Evolutionary conservation across 1,284 basidiomycete genomes (phyloP).

Genomic region (Cryptococcus sp.): DNA sequence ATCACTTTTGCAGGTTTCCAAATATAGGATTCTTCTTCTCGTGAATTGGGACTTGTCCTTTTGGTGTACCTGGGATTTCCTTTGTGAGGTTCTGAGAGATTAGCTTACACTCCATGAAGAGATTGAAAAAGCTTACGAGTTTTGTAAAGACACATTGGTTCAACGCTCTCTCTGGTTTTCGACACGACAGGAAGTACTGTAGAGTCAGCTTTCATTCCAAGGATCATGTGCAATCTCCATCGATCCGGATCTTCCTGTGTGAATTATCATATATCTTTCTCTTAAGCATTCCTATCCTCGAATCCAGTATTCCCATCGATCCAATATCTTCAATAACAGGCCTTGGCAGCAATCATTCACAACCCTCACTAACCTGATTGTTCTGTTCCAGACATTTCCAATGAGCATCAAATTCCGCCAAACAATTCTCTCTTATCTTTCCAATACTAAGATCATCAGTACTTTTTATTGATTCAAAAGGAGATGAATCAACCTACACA

Average conservation of each 20-base stretch:
- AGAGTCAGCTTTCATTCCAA: slow-evolving; percentile 1
- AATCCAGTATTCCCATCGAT: slow-evolving; percentile 87
- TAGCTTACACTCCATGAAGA: not conserved
- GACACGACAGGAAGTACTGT: slow-evolving; percentile 86
- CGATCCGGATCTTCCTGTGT: slow-evolving; percentile 36
- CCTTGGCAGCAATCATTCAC: no score
- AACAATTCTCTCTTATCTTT: slow-evolving; percentile 90
- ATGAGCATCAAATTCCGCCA: slow-evolving; percentile 83
- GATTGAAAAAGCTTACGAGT: slow-evolving; percentile 71
- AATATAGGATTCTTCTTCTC: slow-evolving; percentile 82
- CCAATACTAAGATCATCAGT: slow-evolving; percentile 59
- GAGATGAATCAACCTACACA: slow-evolving; percentile 64
- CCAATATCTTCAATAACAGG: not conserved
- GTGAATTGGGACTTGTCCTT: slow-evolving; percentile 79
- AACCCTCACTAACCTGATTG: slow-evolving; percentile 71
- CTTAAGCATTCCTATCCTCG: slow-evolving; percentile 92
- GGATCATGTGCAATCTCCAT: not conserved
- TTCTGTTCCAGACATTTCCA: slow-evolving; percentile 93
- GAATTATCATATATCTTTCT: no score
- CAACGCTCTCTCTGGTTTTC: slow-evolving; percentile 80
- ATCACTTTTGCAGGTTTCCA: slow-evolving; percentile 65
- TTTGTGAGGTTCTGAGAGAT: slow-evolving; percentile 78
- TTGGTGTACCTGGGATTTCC: slow-evolving; percentile 85
- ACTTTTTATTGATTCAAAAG: not conserved
- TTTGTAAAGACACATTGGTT: slow-evolving; percentile 98